Evolutionary conservation across 208 protist genomes (phyloP), one percentile per base, ranked within the genome.

Genomic region (Angomonas ambiguus): DNA sequence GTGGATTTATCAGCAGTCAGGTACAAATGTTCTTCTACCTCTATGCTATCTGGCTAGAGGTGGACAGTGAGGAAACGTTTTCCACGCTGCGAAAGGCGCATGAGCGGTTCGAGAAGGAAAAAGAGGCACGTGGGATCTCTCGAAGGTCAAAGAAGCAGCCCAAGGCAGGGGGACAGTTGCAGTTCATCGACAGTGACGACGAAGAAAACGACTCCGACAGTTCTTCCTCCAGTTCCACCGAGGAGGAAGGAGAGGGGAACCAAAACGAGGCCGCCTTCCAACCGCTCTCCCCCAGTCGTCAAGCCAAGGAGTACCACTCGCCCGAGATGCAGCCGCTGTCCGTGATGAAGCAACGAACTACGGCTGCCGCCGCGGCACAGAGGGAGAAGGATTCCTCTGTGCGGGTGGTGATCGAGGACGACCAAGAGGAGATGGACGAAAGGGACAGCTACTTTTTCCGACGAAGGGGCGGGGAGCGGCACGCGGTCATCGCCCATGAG

Each of bases 1-100:
- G 65, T 34, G 58, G 32, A 16, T 59, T 64, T 27, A 42, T 70
- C 45, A 56, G 38, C 51, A 38, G 41, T 16, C 65, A 70, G n/a
- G 56, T 60, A 27, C 65, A 62, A 51, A 34, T 70, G 35, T 58
- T 70, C 13, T 25, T 38, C 8, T 41, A 64, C 22, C 35, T 64
- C 18, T 48, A 63, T 30, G 48, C 48, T 11, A 24, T 62, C 2
- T 70, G 58, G 49, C 27, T 63, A n/a, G 57, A 62, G 57, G 2
- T 42, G 31, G 31, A 62, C 13, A 42, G 18, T n/a, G 57, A 62
- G 31, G 57, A 62, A 33, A 31, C n/a, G 28, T 35, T 48, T 16
- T 10, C 30, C 18, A 35, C 18, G 8, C 18, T 35, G 57, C 57
- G 57, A n/a, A 42, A 62, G 57, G 42, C 35, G 48, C 22, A 57